Evolutionary conservation across 2,329 filamentous ascomycete genomes (phyloP).

Genomic region (Mollisiaceae sp.): DNA sequence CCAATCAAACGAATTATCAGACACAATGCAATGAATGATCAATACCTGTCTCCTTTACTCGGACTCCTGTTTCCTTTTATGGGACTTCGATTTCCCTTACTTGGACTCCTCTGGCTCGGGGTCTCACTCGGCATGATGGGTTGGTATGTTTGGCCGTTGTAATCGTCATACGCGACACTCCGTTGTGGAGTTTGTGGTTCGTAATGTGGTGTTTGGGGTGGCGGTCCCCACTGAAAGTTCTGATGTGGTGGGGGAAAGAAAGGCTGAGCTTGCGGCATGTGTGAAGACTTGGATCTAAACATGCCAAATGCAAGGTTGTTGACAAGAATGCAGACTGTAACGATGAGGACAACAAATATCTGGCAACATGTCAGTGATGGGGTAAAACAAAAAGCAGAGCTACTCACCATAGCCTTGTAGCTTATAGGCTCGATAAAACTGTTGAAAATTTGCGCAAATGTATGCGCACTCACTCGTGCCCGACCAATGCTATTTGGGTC

Average conservation of each 20-base stretch:
- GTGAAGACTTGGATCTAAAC: conserved; percentile 37
- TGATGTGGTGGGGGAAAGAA: conserved; percentile 28
- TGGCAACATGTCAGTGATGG: conserved; percentile 33
- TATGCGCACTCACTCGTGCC: conserved; percentile 82
- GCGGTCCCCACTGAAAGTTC: conserved; percentile 37
- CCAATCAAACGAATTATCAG: neutral
- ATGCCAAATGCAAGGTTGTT: conserved; percentile 55
- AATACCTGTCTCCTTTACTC: conserved; percentile 35
- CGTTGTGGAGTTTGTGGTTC: conserved; percentile 22
- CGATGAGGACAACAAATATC: conserved; percentile 57
- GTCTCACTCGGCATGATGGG: conserved; percentile 40
- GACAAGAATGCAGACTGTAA: conserved; percentile 54
- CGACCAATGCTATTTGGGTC: conserved; percentile 79
- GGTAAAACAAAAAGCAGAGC: conserved; percentile 3
- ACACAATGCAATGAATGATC: neutral
- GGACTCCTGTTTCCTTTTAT: conserved; percentile 37
- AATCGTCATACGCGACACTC: conserved; percentile 32
- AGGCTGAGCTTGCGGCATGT: conserved; percentile 37
- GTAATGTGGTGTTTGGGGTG: conserved; percentile 36
- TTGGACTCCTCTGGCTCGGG: conserved; percentile 38
- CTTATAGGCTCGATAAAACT: conserved; percentile 90
- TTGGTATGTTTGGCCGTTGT: conserved; percentile 31
- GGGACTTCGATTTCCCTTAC: conserved; percentile 35
- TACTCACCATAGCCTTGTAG: conserved; percentile 74
- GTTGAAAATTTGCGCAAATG: conserved; percentile 92